A percentile compares a stretch with the other conserved stretches of the same genome.
Evolutionary conservation across 1,284 basidiomycete genomes (phyloP).

Genomic region (Ustilago cynodontis): DNA sequence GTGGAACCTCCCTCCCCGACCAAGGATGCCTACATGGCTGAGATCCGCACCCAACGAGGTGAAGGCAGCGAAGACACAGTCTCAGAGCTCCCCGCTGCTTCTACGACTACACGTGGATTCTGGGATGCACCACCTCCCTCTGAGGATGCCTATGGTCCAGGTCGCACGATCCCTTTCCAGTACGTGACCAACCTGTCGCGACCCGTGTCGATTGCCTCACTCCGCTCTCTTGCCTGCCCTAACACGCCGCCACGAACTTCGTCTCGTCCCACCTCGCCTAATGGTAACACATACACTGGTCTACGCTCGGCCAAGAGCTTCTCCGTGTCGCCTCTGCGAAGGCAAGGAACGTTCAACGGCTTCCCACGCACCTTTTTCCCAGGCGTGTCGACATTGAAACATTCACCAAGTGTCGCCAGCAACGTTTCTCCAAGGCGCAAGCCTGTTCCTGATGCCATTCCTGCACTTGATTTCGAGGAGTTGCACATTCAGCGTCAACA

Average conservation of each 20-base stretch:
- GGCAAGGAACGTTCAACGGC: conserved; percentile 39
- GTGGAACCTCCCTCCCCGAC: conserved; percentile 33
- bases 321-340: conserved; percentile 27
- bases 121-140: conserved; percentile 6
- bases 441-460: conserved; percentile 23
- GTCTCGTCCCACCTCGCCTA: conserved; percentile 24
- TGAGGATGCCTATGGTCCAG: conserved; percentile 5
- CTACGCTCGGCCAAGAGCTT: conserved; percentile 24
- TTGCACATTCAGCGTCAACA: conserved; percentile 19
- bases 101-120: conserved; percentile 2
- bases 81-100: conserved; percentile 7
- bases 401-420: conserved; percentile 22
- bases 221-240: conserved; percentile 36
- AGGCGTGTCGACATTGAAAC: conserved; percentile 1
- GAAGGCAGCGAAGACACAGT: conserved; percentile 36
- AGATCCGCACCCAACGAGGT: conserved; percentile 11
- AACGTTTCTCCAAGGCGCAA: conserved; percentile 7
- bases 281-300: conserved; percentile 25
- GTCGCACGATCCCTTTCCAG: conserved; percentile 31
- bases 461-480: conserved; percentile 23
- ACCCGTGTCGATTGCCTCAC: conserved; percentile 40
- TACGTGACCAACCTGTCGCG: conserved; percentile 40
- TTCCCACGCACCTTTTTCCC: conserved; percentile 41
- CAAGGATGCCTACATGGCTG: conserved; percentile 14
- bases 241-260: conserved; percentile 39